Conservation (phyloP, 306 rosid species). For the Acacia confusa region DNA sequence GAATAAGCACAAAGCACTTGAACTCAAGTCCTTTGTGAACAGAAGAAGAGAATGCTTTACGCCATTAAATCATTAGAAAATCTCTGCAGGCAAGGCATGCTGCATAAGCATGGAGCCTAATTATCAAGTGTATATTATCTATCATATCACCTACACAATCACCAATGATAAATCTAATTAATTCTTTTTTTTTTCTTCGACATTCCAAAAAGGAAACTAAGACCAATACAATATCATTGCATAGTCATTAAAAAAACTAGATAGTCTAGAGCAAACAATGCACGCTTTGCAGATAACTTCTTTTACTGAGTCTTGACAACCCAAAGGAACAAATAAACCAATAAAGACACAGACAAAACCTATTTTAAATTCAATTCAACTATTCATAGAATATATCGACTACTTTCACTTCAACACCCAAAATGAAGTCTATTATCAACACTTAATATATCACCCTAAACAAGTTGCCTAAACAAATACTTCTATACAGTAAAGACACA, state of each 20-base stretch:
- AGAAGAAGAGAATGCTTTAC: background rate
- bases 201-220: background rate
- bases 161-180: conserved; percentile 40
- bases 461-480: background rate
- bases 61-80: background rate
- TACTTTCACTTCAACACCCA: background rate
- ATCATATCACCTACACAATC: conserved; percentile 42
- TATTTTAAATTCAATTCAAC: background rate
- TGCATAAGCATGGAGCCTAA: conserved; percentile 43
- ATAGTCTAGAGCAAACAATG: conserved; percentile 2
- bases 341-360: conserved; percentile 19
- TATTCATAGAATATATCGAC: background rate
- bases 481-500: background rate
- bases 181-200: conserved; percentile 19
- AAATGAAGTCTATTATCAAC: background rate
- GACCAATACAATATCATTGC: conserved; percentile 10
- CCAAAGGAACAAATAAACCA: conserved; percentile 2
- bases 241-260: conserved; percentile 1
- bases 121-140: conserved; percentile 36
- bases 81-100: conserved; percentile 21
- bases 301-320: background rate
- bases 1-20: background rate
- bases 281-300: conserved; percentile 7
- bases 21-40: background rate
- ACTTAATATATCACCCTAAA: background rate